Conservation (phyloP, 2,329 filamentous ascomycete genomes). For the Celoporthe dispersa region DNA sequence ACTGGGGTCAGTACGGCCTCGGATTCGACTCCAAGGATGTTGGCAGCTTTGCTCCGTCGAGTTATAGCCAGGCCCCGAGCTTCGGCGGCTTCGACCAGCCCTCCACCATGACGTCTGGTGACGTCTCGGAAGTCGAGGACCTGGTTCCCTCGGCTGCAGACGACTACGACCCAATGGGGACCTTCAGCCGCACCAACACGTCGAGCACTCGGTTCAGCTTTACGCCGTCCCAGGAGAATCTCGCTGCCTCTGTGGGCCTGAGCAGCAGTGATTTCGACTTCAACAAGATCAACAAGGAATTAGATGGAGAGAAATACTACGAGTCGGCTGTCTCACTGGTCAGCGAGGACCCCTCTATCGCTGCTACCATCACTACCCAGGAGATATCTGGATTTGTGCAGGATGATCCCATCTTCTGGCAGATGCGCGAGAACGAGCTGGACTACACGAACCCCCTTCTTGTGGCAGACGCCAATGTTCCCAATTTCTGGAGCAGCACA, state of each 20-base stretch:
- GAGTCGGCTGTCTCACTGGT: conserved; percentile 45
- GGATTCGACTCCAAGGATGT: conserved; percentile 51
- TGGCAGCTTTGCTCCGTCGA: conserved; percentile 56
- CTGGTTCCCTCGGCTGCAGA: conserved; percentile 47
- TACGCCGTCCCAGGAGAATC: conserved; percentile 49
- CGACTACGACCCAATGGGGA: conserved; percentile 50
- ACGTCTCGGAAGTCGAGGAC: conserved; percentile 70
- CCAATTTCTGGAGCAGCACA: conserved; percentile 24
- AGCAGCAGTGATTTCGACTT: conserved; percentile 51
- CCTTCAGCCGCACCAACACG: conserved; percentile 52
- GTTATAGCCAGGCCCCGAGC: conserved; percentile 59
- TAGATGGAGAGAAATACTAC: conserved; percentile 49
- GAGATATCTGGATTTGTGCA: conserved; percentile 41
- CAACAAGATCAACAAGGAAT: conserved; percentile 48
- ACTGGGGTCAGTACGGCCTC: conserved; percentile 59
- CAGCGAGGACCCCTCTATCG: conserved; percentile 50
- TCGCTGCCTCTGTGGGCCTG: conserved; percentile 50
- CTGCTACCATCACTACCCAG: conserved; percentile 36
- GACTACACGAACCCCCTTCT: conserved; percentile 19
- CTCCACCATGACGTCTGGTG: conserved; percentile 64
- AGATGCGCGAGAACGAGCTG: conserved; percentile 41
- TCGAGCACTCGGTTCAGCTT: conserved; percentile 52
- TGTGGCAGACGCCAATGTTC: conserved; percentile 22
- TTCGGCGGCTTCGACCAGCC: conserved; percentile 60
- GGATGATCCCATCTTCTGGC: conserved; percentile 55